phyloP scores from a whole-genome alignment of 192 early-diverging fungal species.

The Umbelopsis sp. region DNA sequence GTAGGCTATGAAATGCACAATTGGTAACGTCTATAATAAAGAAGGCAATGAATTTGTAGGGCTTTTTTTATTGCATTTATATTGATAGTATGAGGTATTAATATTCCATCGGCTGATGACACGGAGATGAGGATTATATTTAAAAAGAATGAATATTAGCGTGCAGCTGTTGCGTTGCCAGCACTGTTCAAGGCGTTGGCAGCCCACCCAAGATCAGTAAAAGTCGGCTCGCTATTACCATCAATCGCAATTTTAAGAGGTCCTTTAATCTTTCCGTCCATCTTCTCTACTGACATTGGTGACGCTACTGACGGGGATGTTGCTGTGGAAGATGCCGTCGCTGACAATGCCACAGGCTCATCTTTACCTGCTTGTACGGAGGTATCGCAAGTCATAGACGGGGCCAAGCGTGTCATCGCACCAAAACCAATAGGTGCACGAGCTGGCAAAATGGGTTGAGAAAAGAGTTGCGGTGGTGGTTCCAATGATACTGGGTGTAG shows the following conservation, averaged over 20 bases:
- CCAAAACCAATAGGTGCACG: not conserved
- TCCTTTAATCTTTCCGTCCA: not conserved
- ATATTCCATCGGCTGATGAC: not conserved
- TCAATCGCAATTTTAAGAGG: not conserved
- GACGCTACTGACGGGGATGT: not conserved
- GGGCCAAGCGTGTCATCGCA: not conserved
- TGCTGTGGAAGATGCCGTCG: not conserved
- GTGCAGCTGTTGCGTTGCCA: not conserved
- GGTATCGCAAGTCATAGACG: not conserved
- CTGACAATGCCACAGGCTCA: not conserved
- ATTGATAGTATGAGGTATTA: not conserved
- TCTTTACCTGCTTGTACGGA: not conserved
- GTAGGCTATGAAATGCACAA: not conserved
- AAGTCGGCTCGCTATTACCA: not conserved
- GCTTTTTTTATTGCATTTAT: not conserved
- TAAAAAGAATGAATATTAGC: not conserved
- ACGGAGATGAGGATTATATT: not conserved
- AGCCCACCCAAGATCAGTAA: slow-evolving; percentile 9
- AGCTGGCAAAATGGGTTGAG: not conserved
- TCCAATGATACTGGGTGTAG: not conserved
- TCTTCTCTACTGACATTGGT: not conserved
- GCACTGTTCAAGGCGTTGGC: not conserved
- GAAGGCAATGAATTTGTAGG: not conserved
- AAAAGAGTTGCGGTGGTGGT: not conserved
- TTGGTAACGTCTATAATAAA: not conserved